Base-by-base conservation (phyloP, 164 flowering plant genomes). In the Santalum album region DNA sequence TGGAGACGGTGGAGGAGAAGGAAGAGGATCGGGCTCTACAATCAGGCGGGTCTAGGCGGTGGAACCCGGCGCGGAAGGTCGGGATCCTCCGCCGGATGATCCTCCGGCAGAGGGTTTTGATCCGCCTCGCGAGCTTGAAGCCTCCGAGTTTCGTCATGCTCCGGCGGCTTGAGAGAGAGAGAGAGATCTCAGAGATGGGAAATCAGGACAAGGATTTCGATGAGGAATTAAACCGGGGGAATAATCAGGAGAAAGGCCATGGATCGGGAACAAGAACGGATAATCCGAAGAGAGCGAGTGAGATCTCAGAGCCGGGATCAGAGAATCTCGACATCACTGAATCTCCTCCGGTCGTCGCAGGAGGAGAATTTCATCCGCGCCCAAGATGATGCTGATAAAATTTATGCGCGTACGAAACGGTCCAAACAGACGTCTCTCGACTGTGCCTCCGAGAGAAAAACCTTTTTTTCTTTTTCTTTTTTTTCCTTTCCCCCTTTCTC, bases 201-300 rank as follows among this genome's bases (percentile, higher is more conserved):
- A n/a, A n/a, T n/a, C n/a, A n/a, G n/a, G n/a, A n/a, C n/a, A n/a
- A n/a, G n/a, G n/a, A n/a, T n/a, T n/a, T n/a, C n/a, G n/a, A n/a
- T n/a, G n/a, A n/a, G n/a, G n/a, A n/a, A n/a, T n/a, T n/a, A n/a
- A n/a, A n/a, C 0, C 17, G 42, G 42, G 3, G 42, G 42, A 15
- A 12, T 3, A 16, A 15, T 66, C 24, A 76, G 21, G 87, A 73
- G 54, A 82, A 76, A 15, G 78, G 87, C 86, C 86, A 82, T 16
- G 82, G 83, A 39, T 77, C 83, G 6, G 72, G 75, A 7, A 65
- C 38, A 43, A 78, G 79, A 78, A 80, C 73, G 68, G 76, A 59
- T 25, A 80, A 69, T 11, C 77, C 75, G 57, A 56, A 80, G 26
- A 72, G 72, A 48, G 83, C 66, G 53, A 79, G 76, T 36, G 77